These are phyloP conservation scores for Euphorbia neoarborescens DNA, from an alignment of 441 rosid genomes.

Conservation along the genomic window DNA sequence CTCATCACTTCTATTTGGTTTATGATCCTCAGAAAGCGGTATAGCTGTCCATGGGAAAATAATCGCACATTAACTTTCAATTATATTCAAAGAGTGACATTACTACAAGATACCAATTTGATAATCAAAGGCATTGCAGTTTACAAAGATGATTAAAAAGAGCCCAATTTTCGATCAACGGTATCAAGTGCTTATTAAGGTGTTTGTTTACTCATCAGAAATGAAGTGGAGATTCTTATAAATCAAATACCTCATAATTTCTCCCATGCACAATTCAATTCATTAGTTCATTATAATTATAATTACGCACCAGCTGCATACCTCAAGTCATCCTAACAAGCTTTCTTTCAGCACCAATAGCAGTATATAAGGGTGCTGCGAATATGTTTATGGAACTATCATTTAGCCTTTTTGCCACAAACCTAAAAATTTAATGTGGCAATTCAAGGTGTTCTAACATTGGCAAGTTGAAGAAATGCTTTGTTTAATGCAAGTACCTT, in stretches of 20 bases:
- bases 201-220: neutral
- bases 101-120: neutral
- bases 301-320: neutral
- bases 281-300: conserved; percentile 2
- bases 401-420: neutral
- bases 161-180: neutral
- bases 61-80: neutral
- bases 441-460: neutral
- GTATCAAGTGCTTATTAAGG: neutral
- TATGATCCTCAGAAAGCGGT: conserved; percentile 94
- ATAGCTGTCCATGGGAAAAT: conserved; percentile 46
- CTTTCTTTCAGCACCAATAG: neutral
- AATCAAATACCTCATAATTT: neutral
- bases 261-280: neutral
- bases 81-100: neutral
- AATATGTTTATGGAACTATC: neutral
- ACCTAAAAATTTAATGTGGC: neutral
- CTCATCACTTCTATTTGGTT: conserved; percentile 95
- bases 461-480: no score
- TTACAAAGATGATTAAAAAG: neutral
- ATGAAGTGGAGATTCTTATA: neutral
- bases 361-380: neutral
- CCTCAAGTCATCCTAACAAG: neutral
- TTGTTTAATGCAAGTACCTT: conserved; percentile 47
- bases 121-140: neutral